phyloP scores from a whole-genome alignment of 768 basidiomycete genomes.

The Tylopilus subfusipes region DNA sequence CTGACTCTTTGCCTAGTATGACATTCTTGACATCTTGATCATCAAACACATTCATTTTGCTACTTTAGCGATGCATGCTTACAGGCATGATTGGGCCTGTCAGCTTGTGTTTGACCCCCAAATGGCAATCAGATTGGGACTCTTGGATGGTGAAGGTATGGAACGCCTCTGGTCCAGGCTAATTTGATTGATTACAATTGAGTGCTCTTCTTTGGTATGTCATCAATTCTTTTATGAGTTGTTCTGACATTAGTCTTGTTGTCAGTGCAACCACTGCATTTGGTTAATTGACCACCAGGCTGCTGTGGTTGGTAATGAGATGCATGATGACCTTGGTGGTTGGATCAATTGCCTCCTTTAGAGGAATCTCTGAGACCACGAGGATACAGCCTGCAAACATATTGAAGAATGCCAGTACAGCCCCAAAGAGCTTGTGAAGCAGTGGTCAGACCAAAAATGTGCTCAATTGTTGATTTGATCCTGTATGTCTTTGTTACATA shows the following conservation, averaged over 20 bases:
- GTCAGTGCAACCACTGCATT: constrained; percentile 18
- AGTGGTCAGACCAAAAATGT: not conserved
- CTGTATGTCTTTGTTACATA: too few species aligned
- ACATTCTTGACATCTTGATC: too few species aligned
- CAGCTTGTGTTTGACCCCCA: not conserved
- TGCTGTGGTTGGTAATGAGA: not conserved
- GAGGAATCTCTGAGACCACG: too few species aligned
- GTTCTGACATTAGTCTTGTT: too few species aligned
- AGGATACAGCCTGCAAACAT: too few species aligned
- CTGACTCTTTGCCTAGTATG: too few species aligned
- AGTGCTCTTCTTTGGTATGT: constrained; percentile 32
- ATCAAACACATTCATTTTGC: not conserved
- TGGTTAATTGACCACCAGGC: constrained; percentile 37
- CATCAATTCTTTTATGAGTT: not conserved
- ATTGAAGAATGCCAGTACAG: not conserved
- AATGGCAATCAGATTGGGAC: not conserved
- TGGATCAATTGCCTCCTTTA: too few species aligned
- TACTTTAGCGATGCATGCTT: not conserved
- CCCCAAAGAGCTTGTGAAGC: not conserved
- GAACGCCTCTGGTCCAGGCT: constrained; percentile 29
- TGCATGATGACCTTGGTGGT: not conserved
- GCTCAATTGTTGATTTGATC: not conserved
- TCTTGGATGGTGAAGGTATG: not conserved
- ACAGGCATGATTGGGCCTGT: not conserved
- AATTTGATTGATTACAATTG: constrained; percentile 34